Base-by-base conservation (phyloP, 805 yeast genomes). In the Kodamaea leandrae region DNA sequence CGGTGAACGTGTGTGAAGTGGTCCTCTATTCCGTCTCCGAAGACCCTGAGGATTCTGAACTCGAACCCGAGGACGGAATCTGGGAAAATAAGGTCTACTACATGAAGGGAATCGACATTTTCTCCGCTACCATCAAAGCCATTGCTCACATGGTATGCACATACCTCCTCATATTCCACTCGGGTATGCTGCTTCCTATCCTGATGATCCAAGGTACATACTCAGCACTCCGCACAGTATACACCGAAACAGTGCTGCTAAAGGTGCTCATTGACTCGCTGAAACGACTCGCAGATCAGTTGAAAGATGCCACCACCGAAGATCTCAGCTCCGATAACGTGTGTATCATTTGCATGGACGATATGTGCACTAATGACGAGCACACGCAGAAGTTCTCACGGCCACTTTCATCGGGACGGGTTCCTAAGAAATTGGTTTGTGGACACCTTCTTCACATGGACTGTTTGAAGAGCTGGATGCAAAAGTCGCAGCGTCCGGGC, bases 301-400 rank as follows among this genome's bases (percentile, higher is more conserved):
- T 93, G 38, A 64, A 66, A 6, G 74, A 78, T 45, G 95, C 96
- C 2, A 66, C 82, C 1, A 68, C 60, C 9, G 76, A 66, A 20
- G 90, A 86, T 33, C 67, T 86, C 43, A 51, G 65, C 5, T 72
- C 79, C 14, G 81, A 77, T 47, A 83, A 82, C 64, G 68, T 57
- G 57, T 86, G 99, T 63, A 88, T 88, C 46, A 84, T 91, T 29
- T 91, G 99, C 64, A 80, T 96, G 52, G 98, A 93, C 51, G 96
- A 87, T 46, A 83, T 91, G 91, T 60, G 70, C 4, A 55, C 79
- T 1, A 67, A 59, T 2, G 72, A 60, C 44, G 52, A 67, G 52
- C 52, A 65, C 65, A 42, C 69, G 25, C 19, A 23, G 9, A 25
- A 34, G 2, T 49, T 52, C 12, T 48, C 50, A 26, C 53, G 52